Conservation (phyloP, 2,329 filamentous ascomycete species). For the Xylaria polymorpha region DNA sequence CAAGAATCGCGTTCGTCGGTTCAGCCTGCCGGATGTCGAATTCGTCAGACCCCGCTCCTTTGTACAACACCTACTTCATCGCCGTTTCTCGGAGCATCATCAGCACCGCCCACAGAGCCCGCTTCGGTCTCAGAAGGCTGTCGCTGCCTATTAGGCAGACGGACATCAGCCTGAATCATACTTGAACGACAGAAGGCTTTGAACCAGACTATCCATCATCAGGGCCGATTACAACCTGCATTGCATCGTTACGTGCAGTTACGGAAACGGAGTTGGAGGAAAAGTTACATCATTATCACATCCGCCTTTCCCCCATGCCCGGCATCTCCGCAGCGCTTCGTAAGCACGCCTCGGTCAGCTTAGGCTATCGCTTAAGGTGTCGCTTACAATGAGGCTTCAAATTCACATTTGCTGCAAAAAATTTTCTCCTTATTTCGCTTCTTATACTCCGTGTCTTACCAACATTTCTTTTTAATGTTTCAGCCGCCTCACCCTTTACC, state of each 20-base stretch:
- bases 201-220: conserved; percentile 19
- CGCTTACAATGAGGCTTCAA: conserved; percentile 17
- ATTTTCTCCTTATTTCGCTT: conserved; percentile 16
- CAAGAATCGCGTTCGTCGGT: conserved; percentile 57
- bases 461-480: conserved; percentile 19
- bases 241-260: conserved; percentile 13
- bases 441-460: conserved; percentile 8
- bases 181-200: conserved; percentile 37
- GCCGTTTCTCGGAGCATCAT: conserved; percentile 55
- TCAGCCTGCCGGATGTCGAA: conserved; percentile 53
- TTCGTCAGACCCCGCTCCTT: conserved; percentile 49
- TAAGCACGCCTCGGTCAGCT: conserved; percentile 18
- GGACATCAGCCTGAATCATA: conserved; percentile 18
- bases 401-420: not conserved
- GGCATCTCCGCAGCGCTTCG: conserved; percentile 11
- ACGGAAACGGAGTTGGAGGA: conserved; percentile 24
- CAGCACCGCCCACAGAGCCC: conserved; percentile 49
- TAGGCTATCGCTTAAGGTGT: conserved; percentile 22
- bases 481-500: not conserved
- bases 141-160: conserved; percentile 52
- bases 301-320: conserved; percentile 15
- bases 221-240: conserved; percentile 19
- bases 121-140: conserved; percentile 52
- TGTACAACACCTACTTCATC: conserved; percentile 56
- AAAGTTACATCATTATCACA: conserved; percentile 19